Conservation (phyloP, 1,139 yeast genomes). For the Magnusiomyces ingens region DNA sequence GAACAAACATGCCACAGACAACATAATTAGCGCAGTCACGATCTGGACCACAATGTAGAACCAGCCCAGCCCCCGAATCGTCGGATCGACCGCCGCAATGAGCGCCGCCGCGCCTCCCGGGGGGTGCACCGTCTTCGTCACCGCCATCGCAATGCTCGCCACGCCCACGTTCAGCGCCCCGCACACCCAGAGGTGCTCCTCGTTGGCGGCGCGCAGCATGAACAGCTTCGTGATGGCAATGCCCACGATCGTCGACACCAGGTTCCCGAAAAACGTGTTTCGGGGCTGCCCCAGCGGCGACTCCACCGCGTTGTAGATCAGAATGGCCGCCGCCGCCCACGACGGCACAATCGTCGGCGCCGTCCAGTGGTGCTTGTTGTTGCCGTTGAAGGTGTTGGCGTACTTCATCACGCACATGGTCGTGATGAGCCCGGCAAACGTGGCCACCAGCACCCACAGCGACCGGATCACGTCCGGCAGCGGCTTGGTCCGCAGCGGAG, state of each 20-base stretch:
- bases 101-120: slow-evolving; percentile 73
- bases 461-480: slow-evolving; percentile 16
- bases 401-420: slow-evolving; percentile 48
- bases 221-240: slow-evolving; percentile 52
- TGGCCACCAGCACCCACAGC: slow-evolving; percentile 26
- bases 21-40: slow-evolving; percentile 45
- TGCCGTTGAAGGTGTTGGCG: slow-evolving; percentile 37
- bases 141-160: slow-evolving; percentile 51
- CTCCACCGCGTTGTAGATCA: slow-evolving; percentile 50
- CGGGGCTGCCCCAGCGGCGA: slow-evolving; percentile 67
- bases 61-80: slow-evolving; percentile 53
- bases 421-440: slow-evolving; percentile 49
- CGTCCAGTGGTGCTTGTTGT: slow-evolving; percentile 29
- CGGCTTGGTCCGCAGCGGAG: slow-evolving; percentile 5
- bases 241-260: slow-evolving; percentile 49
- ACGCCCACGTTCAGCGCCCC: slow-evolving; percentile 58
- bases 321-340: slow-evolving; percentile 58
- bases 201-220: slow-evolving; percentile 25
- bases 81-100: slow-evolving; percentile 47
- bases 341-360: slow-evolving; percentile 56
- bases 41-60: slow-evolving; percentile 58
- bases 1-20: slow-evolving; percentile 47
- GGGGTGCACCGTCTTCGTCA: slow-evolving; percentile 58
- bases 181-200: slow-evolving; percentile 48
- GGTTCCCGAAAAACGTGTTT: slow-evolving; percentile 51